A percentile compares a stretch with the other conserved stretches of the same genome.
phyloP scores from a whole-genome alignment of 805 yeast genomes.

The Ogataea pini region DNA sequence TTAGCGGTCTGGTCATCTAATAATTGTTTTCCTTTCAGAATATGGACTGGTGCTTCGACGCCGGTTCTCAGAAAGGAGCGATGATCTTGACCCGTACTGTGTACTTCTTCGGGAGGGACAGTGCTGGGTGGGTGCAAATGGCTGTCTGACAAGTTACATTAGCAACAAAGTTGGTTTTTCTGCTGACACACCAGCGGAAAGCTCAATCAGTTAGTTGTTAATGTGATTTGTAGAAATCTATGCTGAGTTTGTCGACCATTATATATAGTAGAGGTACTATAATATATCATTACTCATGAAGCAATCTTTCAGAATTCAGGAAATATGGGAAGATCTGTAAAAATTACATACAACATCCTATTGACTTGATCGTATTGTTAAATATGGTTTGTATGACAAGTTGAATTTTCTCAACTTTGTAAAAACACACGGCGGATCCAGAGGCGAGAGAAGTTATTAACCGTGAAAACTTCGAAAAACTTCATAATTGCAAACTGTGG shows the following conservation, averaged over 20 bases:
- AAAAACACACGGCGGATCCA: no score
- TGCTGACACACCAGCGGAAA: conserved; percentile 6
- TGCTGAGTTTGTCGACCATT: conserved; percentile 24
- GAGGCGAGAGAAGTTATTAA: no score
- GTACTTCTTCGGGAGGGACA: conserved; percentile 86
- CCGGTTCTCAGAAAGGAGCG: conserved; percentile 74
- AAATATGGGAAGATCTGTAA: no score
- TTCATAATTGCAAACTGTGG: no score
- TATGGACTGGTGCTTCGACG: conserved; percentile 5
- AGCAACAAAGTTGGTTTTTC: background rate
- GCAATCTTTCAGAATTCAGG: no score
- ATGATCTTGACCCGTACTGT: conserved; percentile 96
- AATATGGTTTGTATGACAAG: no score
- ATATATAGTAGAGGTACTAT: no score
- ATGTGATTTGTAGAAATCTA: conserved; percentile 24
- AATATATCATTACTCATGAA: no score
- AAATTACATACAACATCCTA: no score
- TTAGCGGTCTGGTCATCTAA: conserved; percentile 88
- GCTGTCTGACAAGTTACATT: conserved; percentile 98
- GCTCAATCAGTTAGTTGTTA: conserved; percentile 4
- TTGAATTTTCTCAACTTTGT: no score
- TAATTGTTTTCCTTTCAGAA: conserved; percentile 47
- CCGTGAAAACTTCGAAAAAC: no score
- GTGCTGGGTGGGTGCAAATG: conserved; percentile 94
- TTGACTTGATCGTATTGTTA: no score